Base-by-base conservation (phyloP, 2,329 filamentous ascomycete species). In the Thermothelomyces thermophilus region DNA sequence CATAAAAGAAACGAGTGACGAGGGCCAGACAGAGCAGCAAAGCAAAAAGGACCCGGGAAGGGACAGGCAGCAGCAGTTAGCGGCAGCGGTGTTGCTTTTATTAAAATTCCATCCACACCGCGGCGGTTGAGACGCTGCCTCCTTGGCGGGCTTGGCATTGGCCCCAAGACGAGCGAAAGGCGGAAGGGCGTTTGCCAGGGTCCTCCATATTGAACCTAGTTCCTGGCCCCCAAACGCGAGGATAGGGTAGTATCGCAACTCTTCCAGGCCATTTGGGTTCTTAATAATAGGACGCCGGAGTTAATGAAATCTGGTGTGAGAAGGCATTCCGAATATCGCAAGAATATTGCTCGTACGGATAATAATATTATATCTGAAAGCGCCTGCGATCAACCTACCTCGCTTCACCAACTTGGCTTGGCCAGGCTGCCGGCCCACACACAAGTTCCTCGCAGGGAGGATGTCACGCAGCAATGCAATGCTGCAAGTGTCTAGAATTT, bases 81-180 rank as follows among this genome's bases (percentile, higher is more conserved):
- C 33, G 13, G 14, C 33, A 35, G 14, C 30, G 30, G 30, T 41
- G 42, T 31, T 36, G 45, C 36, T 45, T 22, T 39, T 50, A 50
- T 54, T 56, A 50, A 54, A 37, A 56, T 56, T 56, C 49, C 46
- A 46, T 42, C 39, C 20, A 48, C 48, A 28, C 33, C 41, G 13
- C 16, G 7, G 16, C 33, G 33, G 7, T 14, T 6, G 10, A 20
- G 33, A 39, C n/a, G 24, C 20, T 39, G 41, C 16, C 19, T 19
- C 19, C 35, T 37, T 53, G 51, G 51, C 19, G 33, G 20, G 37
- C 51, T 53, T 53, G 51, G 51, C 51, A 35, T 22, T 30, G 39
- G 10, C 19, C 7, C 10, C 31, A 17, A 35, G 19, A 19, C 14
- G 44, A 34, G 14, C 16, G 24, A 33, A 36, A 16, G 31, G 40